Conservation (phyloP, 176 grass and related monocot species). For the Carex cristatella region DNA sequence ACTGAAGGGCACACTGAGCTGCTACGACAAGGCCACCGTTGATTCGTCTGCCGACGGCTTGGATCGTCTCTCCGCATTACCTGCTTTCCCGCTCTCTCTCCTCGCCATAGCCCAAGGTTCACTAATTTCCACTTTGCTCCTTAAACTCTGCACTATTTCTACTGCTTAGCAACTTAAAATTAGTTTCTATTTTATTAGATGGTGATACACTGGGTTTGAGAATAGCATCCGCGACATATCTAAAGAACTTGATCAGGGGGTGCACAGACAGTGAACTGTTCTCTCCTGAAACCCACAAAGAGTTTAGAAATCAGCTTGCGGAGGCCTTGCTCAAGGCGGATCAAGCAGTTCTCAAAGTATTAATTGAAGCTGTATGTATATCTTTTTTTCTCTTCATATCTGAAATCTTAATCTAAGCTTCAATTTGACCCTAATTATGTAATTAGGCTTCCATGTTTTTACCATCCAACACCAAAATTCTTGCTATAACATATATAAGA, state of each 20-base stretch:
- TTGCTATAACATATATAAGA: too few species aligned
- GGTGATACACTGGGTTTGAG: conserved; percentile 57
- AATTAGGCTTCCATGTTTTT: too few species aligned
- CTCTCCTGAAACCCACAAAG: conserved; percentile 31
- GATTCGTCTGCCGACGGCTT: conserved; percentile 46
- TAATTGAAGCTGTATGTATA: conserved; percentile 67
- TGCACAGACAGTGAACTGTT: conserved; percentile 25
- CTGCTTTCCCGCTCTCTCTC: conserved; percentile 58
- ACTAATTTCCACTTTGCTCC: neutral
- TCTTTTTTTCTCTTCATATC: neutral
- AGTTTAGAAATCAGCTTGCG: conserved; percentile 51
- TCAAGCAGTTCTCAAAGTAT: conserved; percentile 53
- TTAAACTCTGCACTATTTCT: too few species aligned
- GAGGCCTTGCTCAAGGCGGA: conserved; percentile 52
- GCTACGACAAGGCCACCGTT: conserved; percentile 44
- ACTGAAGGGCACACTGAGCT: conserved; percentile 63
- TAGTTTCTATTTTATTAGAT: conserved; percentile 18
- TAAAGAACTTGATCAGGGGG: conserved; percentile 52
- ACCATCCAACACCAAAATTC: too few species aligned
- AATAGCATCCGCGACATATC: conserved; percentile 63
- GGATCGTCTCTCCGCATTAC: conserved; percentile 25
- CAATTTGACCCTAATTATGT: too few species aligned
- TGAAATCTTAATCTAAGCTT: neutral
- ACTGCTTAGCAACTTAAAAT: neutral
- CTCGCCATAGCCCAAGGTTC: conserved; percentile 67